A percentile compares a stretch with the other conserved stretches of the same genome.
phyloP scores from a whole-genome alignment of 257 asterid species.

The Mitragyna speciosa region DNA sequence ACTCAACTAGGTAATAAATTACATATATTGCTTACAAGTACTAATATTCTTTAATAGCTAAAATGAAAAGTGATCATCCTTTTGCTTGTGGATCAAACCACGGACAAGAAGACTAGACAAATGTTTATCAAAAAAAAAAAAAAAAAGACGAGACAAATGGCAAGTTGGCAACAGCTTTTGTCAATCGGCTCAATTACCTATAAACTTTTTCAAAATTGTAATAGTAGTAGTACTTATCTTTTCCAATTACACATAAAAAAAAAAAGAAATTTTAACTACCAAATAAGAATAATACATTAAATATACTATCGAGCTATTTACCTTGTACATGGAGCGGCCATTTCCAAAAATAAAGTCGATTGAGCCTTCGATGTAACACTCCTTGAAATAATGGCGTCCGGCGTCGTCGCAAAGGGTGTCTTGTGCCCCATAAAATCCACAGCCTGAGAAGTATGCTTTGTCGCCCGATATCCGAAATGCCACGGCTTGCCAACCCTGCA shows the following conservation, averaged over 20 bases:
- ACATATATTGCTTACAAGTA: too few species aligned
- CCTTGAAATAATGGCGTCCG: conserved; percentile 93
- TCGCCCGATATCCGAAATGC: conserved; percentile 89
- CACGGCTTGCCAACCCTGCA: conserved; percentile 96
- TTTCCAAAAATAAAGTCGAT: conserved; percentile 93
- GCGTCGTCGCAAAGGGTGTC: conserved; percentile 91
- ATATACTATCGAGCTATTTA: background rate
- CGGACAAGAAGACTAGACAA: conserved; percentile 30
- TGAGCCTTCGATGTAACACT: conserved; percentile 87
- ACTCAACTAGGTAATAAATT: background rate
- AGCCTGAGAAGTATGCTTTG: conserved; percentile 80
- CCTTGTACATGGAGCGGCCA: conserved; percentile 90
- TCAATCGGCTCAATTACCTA: conserved; percentile 10
- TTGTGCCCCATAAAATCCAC: conserved; percentile 91
- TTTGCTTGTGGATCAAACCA: conserved; percentile 16
- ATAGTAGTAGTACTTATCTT: background rate
- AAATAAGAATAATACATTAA: background rate
- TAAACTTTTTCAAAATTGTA: background rate
- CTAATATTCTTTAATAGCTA: background rate
- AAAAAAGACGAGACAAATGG: conserved; percentile 13
- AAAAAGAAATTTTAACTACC: too few species aligned
- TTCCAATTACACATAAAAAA: background rate
- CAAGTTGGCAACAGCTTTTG: conserved; percentile 24
- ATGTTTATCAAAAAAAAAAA: too few species aligned
- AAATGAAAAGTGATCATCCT: conserved; percentile 14